A percentile compares a stretch with the other conserved stretches of the same genome.
Conservation (phyloP, 2,329 filamentous ascomycete genomes). For the Lithohypha guttulata region DNA sequence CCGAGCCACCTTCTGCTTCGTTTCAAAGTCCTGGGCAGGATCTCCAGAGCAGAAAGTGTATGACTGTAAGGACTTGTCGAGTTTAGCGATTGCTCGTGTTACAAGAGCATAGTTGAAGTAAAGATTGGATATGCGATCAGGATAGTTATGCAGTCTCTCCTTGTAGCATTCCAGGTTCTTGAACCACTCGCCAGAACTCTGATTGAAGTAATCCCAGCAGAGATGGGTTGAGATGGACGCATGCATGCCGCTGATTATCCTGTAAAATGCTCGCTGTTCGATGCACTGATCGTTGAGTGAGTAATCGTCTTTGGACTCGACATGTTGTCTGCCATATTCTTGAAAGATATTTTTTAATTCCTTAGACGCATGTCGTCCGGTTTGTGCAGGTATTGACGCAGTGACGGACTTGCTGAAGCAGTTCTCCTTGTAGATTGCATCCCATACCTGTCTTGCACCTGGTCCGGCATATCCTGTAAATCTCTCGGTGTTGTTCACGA, state of each 20-base stretch:
- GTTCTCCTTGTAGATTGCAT: constrained; percentile 93
- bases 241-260: constrained; percentile 94
- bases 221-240: constrained; percentile 93
- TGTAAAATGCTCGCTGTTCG: constrained; percentile 97
- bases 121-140: constrained; percentile 88
- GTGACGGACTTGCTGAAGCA: constrained; percentile 55
- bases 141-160: constrained; percentile 67
- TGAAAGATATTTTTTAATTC: constrained; percentile 52
- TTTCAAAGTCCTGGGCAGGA: constrained; percentile 62
- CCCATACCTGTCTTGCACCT: constrained; percentile 83
- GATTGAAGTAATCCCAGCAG: constrained; percentile 92
- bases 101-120: constrained; percentile 99
- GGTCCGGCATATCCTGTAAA: constrained; percentile 89
- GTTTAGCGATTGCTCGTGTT: constrained; percentile 79
- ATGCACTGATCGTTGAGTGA: constrained; percentile 85
- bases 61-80: constrained; percentile 65
- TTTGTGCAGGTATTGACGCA: constrained; percentile 19
- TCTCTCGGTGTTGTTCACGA: constrained; percentile 84
- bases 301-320: constrained; percentile 42
- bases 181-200: constrained; percentile 85
- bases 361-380: constrained; percentile 41
- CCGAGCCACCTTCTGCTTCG: constrained; percentile 68
- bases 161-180: constrained; percentile 87
- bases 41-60: constrained; percentile 95
- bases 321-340: constrained; percentile 41